Evolutionary conservation across 2,329 filamentous ascomycete genomes (phyloP), one percentile per base, ranked within the genome.

Genomic region (Myriosclerotinia duriaeana): DNA sequence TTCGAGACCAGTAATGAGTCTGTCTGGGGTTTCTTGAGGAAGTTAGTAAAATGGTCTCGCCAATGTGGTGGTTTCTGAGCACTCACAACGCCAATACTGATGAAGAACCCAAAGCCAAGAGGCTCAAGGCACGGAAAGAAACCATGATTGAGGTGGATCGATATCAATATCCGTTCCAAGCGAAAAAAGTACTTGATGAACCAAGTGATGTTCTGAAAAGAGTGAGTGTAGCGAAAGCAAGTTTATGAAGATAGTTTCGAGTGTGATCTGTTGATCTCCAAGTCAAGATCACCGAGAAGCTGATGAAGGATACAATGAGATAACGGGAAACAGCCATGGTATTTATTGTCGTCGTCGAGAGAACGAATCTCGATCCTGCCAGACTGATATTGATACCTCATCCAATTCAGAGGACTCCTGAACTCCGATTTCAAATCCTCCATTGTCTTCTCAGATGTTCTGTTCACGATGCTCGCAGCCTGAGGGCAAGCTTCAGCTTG

Each of bases 1-100:
- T 59, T 60, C 46, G 63, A 52, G 53, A 50, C 63, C 63, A 65
- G 34, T 65, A 65, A 40, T 48, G 63, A 15, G 34, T 38, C 50
- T 65, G 63, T 42, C 52, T 59, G 7, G 63, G 42, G 22, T 46
- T 52, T 59, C 63, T 65, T 15, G n/a, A 5, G 11, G 26, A 59
- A n/a, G 7, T 36, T 8, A 55, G 42, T 46, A 54, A 30, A 30
- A 2, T 1, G 17, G 0, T 8, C 1, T 53, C 22, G 26, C 12
- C 50, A 64, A 34, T 30, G 5, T 15, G 5, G 12, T 44, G 14
- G n/a, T 44, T 36, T 46, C 12, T 1, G 11, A 48, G 50, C 20
- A 64, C 63, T 58, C 20, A 65, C 53, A 53, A 59, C 11, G 63
- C 53, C n/a, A 65, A 42, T 15, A 52, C 42, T n/a, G 63, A 59